Evolutionary conservation across 176 grass and related monocot species (phyloP), one percentile per base, ranked within the genome.

Genomic region (Aegilops speltoides): DNA sequence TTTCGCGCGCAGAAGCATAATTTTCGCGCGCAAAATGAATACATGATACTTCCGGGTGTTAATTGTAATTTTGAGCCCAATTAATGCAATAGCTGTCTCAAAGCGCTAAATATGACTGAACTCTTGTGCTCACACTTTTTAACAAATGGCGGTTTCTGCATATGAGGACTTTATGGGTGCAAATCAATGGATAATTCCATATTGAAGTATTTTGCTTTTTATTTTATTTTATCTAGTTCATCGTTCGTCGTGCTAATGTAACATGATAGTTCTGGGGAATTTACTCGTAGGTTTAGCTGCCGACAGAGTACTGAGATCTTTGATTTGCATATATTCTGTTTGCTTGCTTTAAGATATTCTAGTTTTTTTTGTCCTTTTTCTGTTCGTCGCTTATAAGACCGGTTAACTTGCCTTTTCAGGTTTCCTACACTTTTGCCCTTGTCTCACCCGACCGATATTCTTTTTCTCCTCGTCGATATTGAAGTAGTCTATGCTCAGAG

Each of bases 361-460:
- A 83, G 14, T 4, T 20, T 40, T 31, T 68, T 12, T 20, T 36
- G 20, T 5, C 68, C 68, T 66, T 25, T 12, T 20, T 36, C 25
- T 8, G 67, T 65, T 24, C 13, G 33, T 4, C 5, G 5, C 4
- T 63, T 76, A 38, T 80, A 17, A 84, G 76, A 64, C 32, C 5
- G 6, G 0, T 41, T 22, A 56, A 73, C 54, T 83, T 88, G 7
- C 31, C 12, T 80, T 90, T 92, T 61, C 90, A 95, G 93, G 83
- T 61, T 46, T 14, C 31, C 46, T 83, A 38, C 64, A 19, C 62
- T 66, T 13, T 17, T 83, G 64, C 67, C 79, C 59, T 26, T 88
- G 22, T 54, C 74, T 79, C 38, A 68, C 17, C 72, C n/a, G 38
- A 87, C 57, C 80, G 17, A 38, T 15, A 24, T 77, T 88, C 0